Conservation (phyloP, 768 basidiomycete genomes). For the Hirschioporus abietinus region DNA sequence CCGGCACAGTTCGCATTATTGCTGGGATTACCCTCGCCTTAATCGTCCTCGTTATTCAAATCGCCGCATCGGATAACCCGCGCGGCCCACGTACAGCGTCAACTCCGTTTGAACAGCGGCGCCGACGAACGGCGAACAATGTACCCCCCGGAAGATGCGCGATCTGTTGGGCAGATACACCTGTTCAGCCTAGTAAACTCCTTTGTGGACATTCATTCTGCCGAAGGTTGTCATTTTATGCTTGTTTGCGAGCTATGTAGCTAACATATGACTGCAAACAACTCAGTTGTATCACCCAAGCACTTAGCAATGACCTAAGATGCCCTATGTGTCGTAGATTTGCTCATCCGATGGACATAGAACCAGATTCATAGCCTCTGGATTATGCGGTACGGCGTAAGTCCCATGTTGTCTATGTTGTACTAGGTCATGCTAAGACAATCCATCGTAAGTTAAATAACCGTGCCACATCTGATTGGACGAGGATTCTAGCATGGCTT, state of each 20-base stretch:
- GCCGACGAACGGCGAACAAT: neutral
- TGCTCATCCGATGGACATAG: neutral
- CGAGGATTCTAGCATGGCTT: too few species aligned
- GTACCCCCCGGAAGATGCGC: neutral
- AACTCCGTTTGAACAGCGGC: neutral
- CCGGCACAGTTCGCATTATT: neutral
- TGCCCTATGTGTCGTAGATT: neutral
- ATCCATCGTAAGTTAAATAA: too few species aligned
- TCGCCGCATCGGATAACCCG: neutral
- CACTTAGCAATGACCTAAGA: neutral
- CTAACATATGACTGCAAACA: neutral
- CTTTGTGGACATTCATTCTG: neutral
- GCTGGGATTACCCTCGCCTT: neutral
- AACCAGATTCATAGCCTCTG: neutral
- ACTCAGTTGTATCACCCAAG: neutral
- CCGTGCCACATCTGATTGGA: too few species aligned
- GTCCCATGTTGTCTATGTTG: too few species aligned
- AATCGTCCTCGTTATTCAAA: neutral
- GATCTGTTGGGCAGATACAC: neutral
- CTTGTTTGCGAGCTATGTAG: neutral
- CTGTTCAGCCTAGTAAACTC: neutral
- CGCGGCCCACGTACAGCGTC: neutral
- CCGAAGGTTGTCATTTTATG: neutral
- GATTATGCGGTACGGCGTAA: neutral
- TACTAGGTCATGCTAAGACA: too few species aligned